Evolutionary conservation across 2,329 filamentous ascomycete genomes (phyloP).

Genomic region (Ophiostoma sp.): DNA sequence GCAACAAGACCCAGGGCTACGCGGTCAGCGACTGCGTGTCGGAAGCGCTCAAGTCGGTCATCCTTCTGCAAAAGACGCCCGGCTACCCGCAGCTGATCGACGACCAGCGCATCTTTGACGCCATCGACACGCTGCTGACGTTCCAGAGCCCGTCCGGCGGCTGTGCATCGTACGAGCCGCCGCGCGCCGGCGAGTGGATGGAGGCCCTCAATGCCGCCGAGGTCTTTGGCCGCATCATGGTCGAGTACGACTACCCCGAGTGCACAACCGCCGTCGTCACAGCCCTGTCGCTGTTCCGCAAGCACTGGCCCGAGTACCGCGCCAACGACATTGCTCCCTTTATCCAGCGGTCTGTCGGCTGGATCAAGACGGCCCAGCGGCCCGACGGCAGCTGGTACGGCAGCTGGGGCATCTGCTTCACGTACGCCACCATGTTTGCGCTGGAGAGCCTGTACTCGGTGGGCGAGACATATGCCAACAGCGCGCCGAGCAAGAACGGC

Average conservation of each 20-base stretch:
- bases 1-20: conserved; percentile 86
- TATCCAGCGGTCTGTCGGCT: conserved; percentile 67
- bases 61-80: conserved; percentile 71
- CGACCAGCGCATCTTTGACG: conserved; percentile 74
- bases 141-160: conserved; percentile 87
- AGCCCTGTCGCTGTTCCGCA: conserved; percentile 73
- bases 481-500: conserved; percentile 61
- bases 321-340: conserved; percentile 67
- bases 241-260: conserved; percentile 97
- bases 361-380: conserved; percentile 74
- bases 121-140: conserved; percentile 81
- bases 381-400: conserved; percentile 95
- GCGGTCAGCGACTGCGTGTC: conserved; percentile 92
- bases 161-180: conserved; percentile 83
- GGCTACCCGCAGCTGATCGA: conserved; percentile 70
- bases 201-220: conserved; percentile 92
- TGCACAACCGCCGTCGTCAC: conserved; percentile 95
- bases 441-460: conserved; percentile 77
- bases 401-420: conserved; percentile 97
- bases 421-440: conserved; percentile 94
- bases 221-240: conserved; percentile 95
- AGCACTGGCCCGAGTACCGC: conserved; percentile 77
- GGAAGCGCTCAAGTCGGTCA: conserved; percentile 80
- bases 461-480: conserved; percentile 72
- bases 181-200: conserved; percentile 68